These are phyloP conservation scores for Phytophthora citrophthora DNA, from an alignment of 352 stramenopile genomes.

Conservation along the genomic window DNA sequence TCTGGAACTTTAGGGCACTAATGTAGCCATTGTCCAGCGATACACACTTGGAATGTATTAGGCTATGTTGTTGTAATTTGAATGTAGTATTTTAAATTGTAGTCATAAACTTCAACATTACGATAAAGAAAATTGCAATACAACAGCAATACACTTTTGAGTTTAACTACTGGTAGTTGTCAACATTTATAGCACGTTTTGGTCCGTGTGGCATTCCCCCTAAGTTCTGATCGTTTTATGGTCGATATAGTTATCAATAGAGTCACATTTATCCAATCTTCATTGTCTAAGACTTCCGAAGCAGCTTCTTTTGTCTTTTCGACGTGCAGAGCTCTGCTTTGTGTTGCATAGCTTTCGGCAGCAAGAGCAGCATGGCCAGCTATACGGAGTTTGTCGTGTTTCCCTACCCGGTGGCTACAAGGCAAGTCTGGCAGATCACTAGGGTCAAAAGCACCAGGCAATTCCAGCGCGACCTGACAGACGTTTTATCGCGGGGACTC, in stretches of 20 bases:
- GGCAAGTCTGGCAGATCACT: not conserved
- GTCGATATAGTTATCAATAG: too few relatives aligned
- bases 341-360: not conserved
- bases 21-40: conserved; percentile 14
- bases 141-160: too few relatives aligned
- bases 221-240: too few relatives aligned
- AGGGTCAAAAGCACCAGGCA: not conserved
- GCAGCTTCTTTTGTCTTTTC: too few relatives aligned
- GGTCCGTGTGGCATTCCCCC: too few relatives aligned
- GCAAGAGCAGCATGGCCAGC: not conserved
- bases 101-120: not conserved
- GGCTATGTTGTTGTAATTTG: conserved; percentile 2
- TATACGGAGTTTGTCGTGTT: not conserved
- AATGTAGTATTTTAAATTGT: not conserved
- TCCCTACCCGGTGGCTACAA: not conserved
- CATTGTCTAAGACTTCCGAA: too few relatives aligned
- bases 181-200: too few relatives aligned
- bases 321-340: not conserved
- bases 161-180: too few relatives aligned
- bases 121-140: too few relatives aligned
- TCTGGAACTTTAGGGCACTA: not conserved
- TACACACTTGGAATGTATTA: not conserved
- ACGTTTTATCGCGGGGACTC: not conserved
- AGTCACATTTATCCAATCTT: too few relatives aligned
- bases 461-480: not conserved